These are phyloP conservation scores for Babjeviella inositovora DNA, from an alignment of 805 yeast species.

Conservation along the genomic window DNA sequence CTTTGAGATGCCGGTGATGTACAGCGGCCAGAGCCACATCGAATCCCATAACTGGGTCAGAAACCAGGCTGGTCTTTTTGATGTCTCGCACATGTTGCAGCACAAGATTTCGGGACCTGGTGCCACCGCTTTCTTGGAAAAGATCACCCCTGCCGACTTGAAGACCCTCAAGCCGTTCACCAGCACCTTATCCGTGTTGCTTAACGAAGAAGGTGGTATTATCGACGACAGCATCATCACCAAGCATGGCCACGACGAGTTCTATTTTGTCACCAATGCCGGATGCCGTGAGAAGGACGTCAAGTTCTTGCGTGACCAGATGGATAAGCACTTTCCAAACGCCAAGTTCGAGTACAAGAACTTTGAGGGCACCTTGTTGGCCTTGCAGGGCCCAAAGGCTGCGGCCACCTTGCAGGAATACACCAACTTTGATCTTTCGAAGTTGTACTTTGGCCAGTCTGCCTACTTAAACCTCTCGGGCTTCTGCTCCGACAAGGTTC, in stretches of 20 bases:
- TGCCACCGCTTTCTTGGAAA: slow-evolving; percentile 53
- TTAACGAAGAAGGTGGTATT: slow-evolving; percentile 64
- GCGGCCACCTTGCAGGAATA: slow-evolving; percentile 47
- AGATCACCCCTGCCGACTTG: slow-evolving; percentile 81
- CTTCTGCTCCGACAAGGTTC: slow-evolving; percentile 29
- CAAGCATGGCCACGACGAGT: slow-evolving; percentile 60
- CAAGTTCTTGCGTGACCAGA: slow-evolving; percentile 39
- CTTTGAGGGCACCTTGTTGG: slow-evolving; percentile 65
- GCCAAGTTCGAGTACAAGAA: slow-evolving; percentile 17
- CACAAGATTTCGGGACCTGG: slow-evolving; percentile 62
- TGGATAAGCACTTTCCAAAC: slow-evolving; percentile 12
- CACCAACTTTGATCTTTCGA: slow-evolving; percentile 38
- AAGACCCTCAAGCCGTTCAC: slow-evolving; percentile 32
- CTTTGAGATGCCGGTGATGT: slow-evolving; percentile 87
- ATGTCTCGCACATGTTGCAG: slow-evolving; percentile 96
- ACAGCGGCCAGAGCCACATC: slow-evolving; percentile 71
- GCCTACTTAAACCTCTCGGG: slow-evolving; percentile 25
- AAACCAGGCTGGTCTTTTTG: slow-evolving; percentile 75
- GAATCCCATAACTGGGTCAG: slow-evolving; percentile 96
- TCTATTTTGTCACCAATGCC: slow-evolving; percentile 89
- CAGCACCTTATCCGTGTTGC: slow-evolving; percentile 65
- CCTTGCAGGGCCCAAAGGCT: slow-evolving; percentile 88
- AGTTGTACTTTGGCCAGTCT: slow-evolving; percentile 63
- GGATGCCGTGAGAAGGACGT: slow-evolving; percentile 81
- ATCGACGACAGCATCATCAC: slow-evolving; percentile 89